phyloP scores from a whole-genome alignment of 768 basidiomycete genomes.

The Psilocybe cubensis region DNA sequence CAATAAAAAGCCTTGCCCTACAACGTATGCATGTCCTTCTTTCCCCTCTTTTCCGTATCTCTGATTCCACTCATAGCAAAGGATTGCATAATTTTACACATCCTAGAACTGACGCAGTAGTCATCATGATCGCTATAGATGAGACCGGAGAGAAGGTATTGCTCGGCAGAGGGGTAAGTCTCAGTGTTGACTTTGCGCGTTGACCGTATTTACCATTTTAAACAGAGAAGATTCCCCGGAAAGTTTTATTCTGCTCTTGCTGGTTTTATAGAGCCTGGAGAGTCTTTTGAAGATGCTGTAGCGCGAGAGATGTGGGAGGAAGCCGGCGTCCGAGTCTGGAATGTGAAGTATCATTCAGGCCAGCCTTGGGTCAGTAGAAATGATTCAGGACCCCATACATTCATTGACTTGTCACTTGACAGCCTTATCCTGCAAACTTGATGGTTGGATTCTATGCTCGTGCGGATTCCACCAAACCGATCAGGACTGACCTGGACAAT shows the following conservation, averaged over 20 bases:
- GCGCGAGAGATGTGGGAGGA: constrained; percentile 95
- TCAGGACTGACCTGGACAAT: constrained; percentile 89
- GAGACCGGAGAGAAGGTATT: constrained; percentile 82
- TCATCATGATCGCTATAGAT: constrained; percentile 89
- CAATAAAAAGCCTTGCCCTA: constrained; percentile 68
- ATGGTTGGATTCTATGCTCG: constrained; percentile 92
- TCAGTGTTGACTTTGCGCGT: neutral
- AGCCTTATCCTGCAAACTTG: constrained; percentile 91
- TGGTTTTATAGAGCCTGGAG: constrained; percentile 94
- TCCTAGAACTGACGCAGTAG: constrained; percentile 85
- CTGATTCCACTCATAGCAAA: constrained; percentile 44
- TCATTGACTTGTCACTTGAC: neutral
- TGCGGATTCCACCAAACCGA: constrained; percentile 71
- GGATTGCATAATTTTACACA: constrained; percentile 89
- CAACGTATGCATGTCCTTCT: constrained; percentile 51
- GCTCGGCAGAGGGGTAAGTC: constrained; percentile 80
- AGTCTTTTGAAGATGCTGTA: constrained; percentile 94
- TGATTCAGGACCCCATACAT: neutral
- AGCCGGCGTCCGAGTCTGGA: constrained; percentile 85
- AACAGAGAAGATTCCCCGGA: constrained; percentile 64
- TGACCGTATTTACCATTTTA: neutral
- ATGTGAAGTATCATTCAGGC: constrained; percentile 82
- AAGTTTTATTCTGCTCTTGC: constrained; percentile 89
- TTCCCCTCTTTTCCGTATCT: neutral
- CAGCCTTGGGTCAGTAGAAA: constrained; percentile 76